phyloP scores from a whole-genome alignment of 192 early-diverging fungal species.

The Coemansia sp. region DNA sequence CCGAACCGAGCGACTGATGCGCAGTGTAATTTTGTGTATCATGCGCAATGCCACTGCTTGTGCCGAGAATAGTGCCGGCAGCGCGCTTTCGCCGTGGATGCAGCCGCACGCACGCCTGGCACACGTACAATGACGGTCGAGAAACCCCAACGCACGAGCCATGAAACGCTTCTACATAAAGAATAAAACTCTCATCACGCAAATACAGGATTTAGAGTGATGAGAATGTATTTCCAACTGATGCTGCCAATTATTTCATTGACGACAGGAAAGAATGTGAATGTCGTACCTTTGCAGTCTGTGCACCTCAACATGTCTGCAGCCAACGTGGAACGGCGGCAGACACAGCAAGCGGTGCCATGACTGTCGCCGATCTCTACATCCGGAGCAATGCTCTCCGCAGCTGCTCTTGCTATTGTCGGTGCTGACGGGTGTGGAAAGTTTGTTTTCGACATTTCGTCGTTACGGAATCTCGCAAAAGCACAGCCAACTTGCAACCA shows the following conservation, averaged over 20 bases:
- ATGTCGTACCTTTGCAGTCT: constrained; percentile 29
- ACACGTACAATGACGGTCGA: constrained; percentile 16
- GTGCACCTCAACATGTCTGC: constrained; percentile 29
- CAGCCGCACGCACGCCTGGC: constrained; percentile 22
- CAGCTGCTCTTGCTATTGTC: constrained; percentile 29
- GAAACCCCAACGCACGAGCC: constrained; percentile 35
- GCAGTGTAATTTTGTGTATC: background rate
- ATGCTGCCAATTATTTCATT: background rate
- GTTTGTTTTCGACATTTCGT: constrained; percentile 41
- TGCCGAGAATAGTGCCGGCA: constrained; percentile 33
- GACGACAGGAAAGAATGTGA: background rate
- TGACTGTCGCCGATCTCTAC: background rate
- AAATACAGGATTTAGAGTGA: background rate
- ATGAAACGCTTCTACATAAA: constrained; percentile 27
- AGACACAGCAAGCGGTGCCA: constrained; percentile 21
- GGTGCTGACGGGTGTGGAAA: constrained; percentile 55
- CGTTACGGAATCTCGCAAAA: background rate
- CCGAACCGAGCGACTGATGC: background rate
- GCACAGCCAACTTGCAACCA: background rate
- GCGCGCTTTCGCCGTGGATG: constrained; percentile 20
- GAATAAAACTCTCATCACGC: background rate
- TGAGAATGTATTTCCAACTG: background rate
- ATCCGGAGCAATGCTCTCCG: background rate
- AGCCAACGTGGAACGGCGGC: constrained; percentile 6
- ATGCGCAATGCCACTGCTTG: background rate